phyloP scores from a whole-genome alignment of 176 grass and related monocot species.

The Oryza brachyantha region DNA sequence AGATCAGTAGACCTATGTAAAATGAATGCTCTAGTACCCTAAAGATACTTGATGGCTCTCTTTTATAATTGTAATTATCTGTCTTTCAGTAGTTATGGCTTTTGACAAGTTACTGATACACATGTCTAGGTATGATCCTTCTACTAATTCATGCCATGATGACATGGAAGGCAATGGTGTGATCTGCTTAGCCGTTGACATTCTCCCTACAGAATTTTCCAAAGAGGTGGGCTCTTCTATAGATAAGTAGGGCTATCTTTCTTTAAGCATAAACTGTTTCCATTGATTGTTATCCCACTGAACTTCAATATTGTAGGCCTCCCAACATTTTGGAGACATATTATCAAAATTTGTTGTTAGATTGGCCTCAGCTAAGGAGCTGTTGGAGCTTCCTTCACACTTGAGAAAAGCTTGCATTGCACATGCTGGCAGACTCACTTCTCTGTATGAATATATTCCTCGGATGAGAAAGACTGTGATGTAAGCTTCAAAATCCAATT shows the following conservation, averaged over 20 bases:
- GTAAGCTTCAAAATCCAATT: constrained; percentile 48
- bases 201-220: constrained; percentile 93
- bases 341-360: constrained; percentile 69
- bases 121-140: constrained; percentile 66
- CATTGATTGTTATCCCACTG: background rate
- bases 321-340: constrained; percentile 93
- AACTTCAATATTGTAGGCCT: constrained; percentile 69
- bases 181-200: constrained; percentile 91
- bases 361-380: constrained; percentile 59
- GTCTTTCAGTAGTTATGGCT: background rate
- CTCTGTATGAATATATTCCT: constrained; percentile 88
- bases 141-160: constrained; percentile 71
- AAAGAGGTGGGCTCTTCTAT: constrained; percentile 60
- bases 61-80: background rate
- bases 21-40: background rate
- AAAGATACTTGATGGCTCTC: background rate
- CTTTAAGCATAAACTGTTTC: background rate
- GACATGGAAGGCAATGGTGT: constrained; percentile 75
- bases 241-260: constrained; percentile 11
- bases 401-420: constrained; percentile 86
- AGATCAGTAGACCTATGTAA: background rate
- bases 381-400: constrained; percentile 71
- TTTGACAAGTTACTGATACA: constrained; percentile 27
- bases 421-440: constrained; percentile 66
- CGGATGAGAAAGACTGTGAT: constrained; percentile 78